Base-by-base conservation (phyloP, 2,329 filamentous ascomycete genomes). In the Tothia fuscella region DNA sequence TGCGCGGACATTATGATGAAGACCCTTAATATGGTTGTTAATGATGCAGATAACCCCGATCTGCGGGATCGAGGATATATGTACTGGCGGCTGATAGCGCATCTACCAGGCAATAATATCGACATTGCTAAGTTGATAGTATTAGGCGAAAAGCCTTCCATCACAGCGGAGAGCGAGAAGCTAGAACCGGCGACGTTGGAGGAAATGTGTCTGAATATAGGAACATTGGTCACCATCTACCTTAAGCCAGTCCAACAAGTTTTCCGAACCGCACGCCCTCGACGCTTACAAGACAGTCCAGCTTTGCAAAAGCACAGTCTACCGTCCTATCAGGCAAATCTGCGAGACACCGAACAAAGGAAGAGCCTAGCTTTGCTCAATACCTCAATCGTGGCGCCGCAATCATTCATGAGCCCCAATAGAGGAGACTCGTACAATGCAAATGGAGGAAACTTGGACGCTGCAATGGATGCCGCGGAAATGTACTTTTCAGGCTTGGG, bases 31-130 rank as follows among this genome's bases (percentile, higher is more conserved):
- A 96, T 91, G 89, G 93, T 91, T 4, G 98, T 91, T 0, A 91
- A 96, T 60, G 91, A 96, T 60, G 96, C 89, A n/a, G 91, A 98
- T 57, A 95, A 98, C 60, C 91, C 91, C 0, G 91, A 98, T 61
- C 75, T 98, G 21, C 80, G 91, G 48, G 91, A 98, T 59, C 73
- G 91, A 53, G 91, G 91, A 0, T 98, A 95, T 67, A 96, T 98
- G 88, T 98, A 98, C 68, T 98, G 91, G 91, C 84, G 91, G 4
- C 72, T 98, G 12, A 72, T 98, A 2, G 94, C 87, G 10, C 25
- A 44, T 21, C 40, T 28, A 12, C 35, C 35, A 13, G 24, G 29
- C 16, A 26, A 38, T 21, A 19, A 41, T 19, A 29, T 93, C 51
- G 78, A 80, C 38, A 77, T 82, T 0, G 91, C 91, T 2, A 91